Conservation (phyloP, 306 rosid species). For the Carpinus viminea region DNA sequence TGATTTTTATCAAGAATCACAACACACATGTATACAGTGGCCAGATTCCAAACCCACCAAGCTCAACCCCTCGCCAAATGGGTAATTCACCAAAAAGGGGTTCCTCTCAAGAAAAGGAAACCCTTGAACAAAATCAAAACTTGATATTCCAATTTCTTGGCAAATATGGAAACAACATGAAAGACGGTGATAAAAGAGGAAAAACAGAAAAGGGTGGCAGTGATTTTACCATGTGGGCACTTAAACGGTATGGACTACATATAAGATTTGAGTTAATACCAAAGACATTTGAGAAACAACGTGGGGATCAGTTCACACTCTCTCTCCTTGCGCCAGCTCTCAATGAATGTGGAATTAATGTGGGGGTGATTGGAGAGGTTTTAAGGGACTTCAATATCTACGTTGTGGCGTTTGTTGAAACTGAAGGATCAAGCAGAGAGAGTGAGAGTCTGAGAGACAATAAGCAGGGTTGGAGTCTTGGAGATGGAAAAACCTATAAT, state of each 20-base stretch:
- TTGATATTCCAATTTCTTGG: slow-evolving; percentile 19
- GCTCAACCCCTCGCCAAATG: slow-evolving; percentile 22
- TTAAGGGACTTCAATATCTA: neutral
- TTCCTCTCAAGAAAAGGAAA: slow-evolving; percentile 4
- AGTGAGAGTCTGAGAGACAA: slow-evolving; percentile 10
- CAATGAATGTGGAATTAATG: slow-evolving; percentile 23
- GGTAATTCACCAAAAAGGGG: slow-evolving; percentile 3
- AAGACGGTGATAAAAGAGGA: slow-evolving; percentile 5
- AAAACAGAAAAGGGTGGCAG: slow-evolving; percentile 25
- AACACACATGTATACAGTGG: neutral
- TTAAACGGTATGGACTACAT: neutral
- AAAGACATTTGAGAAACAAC: slow-evolving; percentile 33
- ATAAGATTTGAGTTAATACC: slow-evolving; percentile 19
- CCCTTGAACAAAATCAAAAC: slow-evolving; percentile 23
- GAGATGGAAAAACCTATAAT: slow-evolving; percentile 3
- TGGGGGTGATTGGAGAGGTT: neutral
- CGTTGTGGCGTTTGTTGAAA: neutral
- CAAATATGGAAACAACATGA: slow-evolving; percentile 11
- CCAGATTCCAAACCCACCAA: slow-evolving; percentile 19
- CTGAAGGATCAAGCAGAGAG: neutral
- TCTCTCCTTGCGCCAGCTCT: slow-evolving; percentile 37
- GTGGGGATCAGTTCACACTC: slow-evolving; percentile 41
- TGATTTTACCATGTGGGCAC: slow-evolving; percentile 30
- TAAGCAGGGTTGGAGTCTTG: no score
- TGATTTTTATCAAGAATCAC: slow-evolving; percentile 18